These are phyloP conservation scores for Cucurbita pepo DNA, from an alignment of 306 rosid genomes.

Conservation along the genomic window DNA sequence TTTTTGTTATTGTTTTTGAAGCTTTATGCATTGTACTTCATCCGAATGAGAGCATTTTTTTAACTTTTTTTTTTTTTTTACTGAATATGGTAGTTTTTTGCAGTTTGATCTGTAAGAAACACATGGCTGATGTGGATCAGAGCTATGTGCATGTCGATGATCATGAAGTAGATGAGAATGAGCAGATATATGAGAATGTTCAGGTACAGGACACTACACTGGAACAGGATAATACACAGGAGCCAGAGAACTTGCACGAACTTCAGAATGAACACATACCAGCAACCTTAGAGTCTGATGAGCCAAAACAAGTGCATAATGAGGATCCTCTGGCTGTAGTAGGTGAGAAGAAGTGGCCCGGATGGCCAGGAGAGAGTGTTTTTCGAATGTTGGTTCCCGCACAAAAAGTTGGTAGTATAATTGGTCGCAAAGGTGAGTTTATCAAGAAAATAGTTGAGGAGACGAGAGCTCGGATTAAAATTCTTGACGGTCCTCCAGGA, in stretches of 20 bases:
- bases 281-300: constrained; percentile 20
- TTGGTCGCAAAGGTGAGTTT: constrained; percentile 96
- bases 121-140: constrained; percentile 61
- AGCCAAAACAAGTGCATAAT: constrained; percentile 21
- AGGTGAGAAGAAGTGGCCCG: constrained; percentile 97
- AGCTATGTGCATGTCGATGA: constrained; percentile 18
- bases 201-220: constrained; percentile 3
- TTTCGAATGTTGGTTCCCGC: constrained; percentile 95
- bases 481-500: constrained; percentile 97
- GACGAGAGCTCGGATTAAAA: constrained; percentile 85
- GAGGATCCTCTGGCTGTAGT: constrained; percentile 32
- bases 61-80: background rate
- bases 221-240: background rate
- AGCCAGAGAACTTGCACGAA: constrained; percentile 2
- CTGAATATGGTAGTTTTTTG: background rate
- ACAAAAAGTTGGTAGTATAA: constrained; percentile 90
- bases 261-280: constrained; percentile 17
- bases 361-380: constrained; percentile 99
- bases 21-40: background rate
- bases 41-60: background rate
- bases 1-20: background rate
- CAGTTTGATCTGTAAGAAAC: background rate
- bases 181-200: constrained; percentile 1
- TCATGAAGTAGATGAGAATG: constrained; percentile 1
- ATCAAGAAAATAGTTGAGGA: constrained; percentile 85